Percentiles rank a stretch among this genome's conserved stretches.
phyloP scores from a whole-genome alignment of 441 rosid species.

The Syzygium syzygioides region DNA sequence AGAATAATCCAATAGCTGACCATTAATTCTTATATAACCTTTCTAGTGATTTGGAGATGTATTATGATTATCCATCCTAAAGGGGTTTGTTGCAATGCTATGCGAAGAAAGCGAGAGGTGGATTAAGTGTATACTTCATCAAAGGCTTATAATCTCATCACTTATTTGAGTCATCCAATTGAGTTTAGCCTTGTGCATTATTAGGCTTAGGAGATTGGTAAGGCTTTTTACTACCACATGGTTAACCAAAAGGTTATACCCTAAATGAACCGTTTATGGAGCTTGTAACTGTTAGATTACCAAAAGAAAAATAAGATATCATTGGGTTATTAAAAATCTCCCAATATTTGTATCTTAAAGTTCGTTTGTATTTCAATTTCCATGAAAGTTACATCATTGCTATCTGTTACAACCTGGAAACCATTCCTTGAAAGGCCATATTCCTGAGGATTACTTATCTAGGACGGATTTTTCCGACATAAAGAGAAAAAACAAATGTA shows the following conservation, averaged over 20 bases:
- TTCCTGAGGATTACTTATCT: not conserved
- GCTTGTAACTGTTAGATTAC: not conserved
- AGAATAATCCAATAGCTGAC: not conserved
- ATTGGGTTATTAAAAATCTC: not conserved
- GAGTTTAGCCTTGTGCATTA: not conserved
- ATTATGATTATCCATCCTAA: not conserved
- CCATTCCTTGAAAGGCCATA: not conserved
- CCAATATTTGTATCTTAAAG: not conserved
- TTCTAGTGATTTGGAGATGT: not conserved
- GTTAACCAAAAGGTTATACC: not conserved
- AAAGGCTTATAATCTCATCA: not conserved
- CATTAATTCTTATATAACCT: not conserved
- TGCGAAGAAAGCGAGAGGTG: not conserved
- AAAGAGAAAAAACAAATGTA: not conserved
- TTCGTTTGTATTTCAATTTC: not conserved
- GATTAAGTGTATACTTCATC: not conserved
- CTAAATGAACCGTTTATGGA: not conserved
- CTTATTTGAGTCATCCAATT: not conserved
- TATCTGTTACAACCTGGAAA: not conserved
- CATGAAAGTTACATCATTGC: not conserved
- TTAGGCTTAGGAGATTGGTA: not conserved
- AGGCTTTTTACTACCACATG: not conserved
- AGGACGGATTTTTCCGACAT: not conserved
- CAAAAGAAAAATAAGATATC: not conserved
- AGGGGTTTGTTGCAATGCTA: not conserved